Base-by-base conservation (phyloP, 441 rosid genomes). In the Gossypium schwendimanii region DNA sequence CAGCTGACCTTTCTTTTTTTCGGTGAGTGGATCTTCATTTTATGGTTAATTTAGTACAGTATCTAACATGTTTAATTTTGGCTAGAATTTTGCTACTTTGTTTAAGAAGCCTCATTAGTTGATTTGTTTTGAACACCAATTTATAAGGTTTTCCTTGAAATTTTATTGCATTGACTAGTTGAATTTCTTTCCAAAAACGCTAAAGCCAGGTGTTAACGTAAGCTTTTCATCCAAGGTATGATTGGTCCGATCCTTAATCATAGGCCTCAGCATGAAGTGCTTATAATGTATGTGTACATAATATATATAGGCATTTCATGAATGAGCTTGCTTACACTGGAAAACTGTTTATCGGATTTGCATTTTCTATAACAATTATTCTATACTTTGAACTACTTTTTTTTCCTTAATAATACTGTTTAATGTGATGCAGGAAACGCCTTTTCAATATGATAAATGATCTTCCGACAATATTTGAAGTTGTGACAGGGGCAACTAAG, bases 391-490 rank as follows among this genome's bases (percentile, higher is more conserved):
- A 59, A 12, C 24, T 50, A 69, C 26, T 31, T 55, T 24, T 15
- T 55, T 52, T 45, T 63, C 28, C 23, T 33, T 20, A 20, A 76
- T 54, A 31, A 20, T 55, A 59, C 59, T 65, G 57, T 23, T n/a
- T 57, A 15, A 17, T 73, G 50, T 73, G 60, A 63, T 78, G 78
- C 84, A 88, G 90, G 90, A 87, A 88, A 69, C 78, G 85, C 63
- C 93, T 88, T 63, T 88, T 87, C 77, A 82, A 82, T 71, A 81
- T 85, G 89, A 81, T 87, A 74, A 87, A 88, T 75, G 93, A 88
- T 6, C 89, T 88, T 77, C 93, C 90, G 52, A 84, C 90, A 59
- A 85, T 88, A 53, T 87, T 82, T 71, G 90, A 88, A 82, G 84
- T 85, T 45, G 90, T 88, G 28, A 74, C 86, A 31, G 89, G 89